These are phyloP conservation scores for Jackrogersella multiformis DNA, from an alignment of 495 filamentous ascomycete genomes.

Conservation along the genomic window DNA sequence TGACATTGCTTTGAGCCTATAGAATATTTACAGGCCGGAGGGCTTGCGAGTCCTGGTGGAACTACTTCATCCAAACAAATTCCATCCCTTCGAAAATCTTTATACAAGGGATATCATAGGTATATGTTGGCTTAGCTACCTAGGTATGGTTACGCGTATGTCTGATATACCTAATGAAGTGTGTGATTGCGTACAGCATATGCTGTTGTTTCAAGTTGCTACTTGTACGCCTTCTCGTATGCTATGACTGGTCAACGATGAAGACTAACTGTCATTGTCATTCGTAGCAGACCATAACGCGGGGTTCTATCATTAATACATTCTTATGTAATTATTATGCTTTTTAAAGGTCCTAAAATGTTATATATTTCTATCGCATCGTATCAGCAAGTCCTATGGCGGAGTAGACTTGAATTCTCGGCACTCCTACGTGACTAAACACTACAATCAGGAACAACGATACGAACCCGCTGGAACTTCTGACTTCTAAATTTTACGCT, in stretches of 20 bases:
- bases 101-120: background rate
- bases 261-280: background rate
- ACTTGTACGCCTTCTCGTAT: slow-evolving; percentile 9
- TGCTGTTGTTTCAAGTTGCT: slow-evolving; percentile 18
- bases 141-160: slow-evolving; percentile 4
- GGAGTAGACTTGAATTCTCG: background rate
- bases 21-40: background rate
- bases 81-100: background rate
- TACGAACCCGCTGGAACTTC: background rate
- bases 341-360: background rate
- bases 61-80: background rate
- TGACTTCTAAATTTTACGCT: background rate
- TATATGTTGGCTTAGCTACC: background rate
- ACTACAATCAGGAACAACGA: background rate
- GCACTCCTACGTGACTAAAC: background rate
- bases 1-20: slow-evolving; percentile 8
- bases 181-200: slow-evolving; percentile 21
- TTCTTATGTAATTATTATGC: background rate
- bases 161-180: slow-evolving; percentile 10
- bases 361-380: background rate
- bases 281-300: background rate
- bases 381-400: background rate
- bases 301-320: background rate
- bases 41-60: slow-evolving; percentile 15
- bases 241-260: slow-evolving; percentile 4